These are phyloP conservation scores for Calamus simplicifolius DNA, from an alignment of 176 grass and related monocot genomes.

Conservation along the genomic window DNA sequence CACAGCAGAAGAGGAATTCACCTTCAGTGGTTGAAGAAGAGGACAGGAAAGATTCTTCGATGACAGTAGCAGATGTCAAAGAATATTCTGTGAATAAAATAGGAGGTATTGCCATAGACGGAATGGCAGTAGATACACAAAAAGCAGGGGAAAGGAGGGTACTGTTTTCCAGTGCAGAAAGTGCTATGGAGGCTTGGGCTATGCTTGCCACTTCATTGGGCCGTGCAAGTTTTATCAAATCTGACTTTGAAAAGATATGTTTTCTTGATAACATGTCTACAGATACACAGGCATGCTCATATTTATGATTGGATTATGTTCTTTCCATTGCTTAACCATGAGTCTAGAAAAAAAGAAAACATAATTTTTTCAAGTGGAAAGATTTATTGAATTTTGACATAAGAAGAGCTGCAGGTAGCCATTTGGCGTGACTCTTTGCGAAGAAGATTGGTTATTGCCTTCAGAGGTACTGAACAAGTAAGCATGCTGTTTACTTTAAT, in stretches of 20 bases:
- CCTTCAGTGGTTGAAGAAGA: slow-evolving; percentile 10
- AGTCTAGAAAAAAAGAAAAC: not conserved
- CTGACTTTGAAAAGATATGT: slow-evolving; percentile 94
- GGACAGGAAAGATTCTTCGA: slow-evolving; percentile 23
- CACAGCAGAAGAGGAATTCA: slow-evolving; percentile 33
- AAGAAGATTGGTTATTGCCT: slow-evolving; percentile 73
- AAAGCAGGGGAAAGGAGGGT: slow-evolving; percentile 56
- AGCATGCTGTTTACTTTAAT: slow-evolving; percentile 18
- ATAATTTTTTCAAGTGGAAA: not conserved
- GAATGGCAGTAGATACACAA: slow-evolving; percentile 28
- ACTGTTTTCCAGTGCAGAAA: slow-evolving; percentile 85
- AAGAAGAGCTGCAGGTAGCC: slow-evolving; percentile 44
- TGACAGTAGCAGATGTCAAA: slow-evolving; percentile 21
- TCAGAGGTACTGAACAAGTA: slow-evolving; percentile 95
- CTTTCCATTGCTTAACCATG: not conserved
- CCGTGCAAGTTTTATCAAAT: slow-evolving; percentile 89
- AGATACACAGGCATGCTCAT: slow-evolving; percentile 59
- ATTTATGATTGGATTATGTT: not conserved
- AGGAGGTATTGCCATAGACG: slow-evolving; percentile 15
- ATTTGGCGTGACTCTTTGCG: slow-evolving; percentile 91
- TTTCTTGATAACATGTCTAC: slow-evolving; percentile 87
- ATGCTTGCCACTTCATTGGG: slow-evolving; percentile 92
- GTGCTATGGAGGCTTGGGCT: slow-evolving; percentile 96
- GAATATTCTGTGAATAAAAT: slow-evolving; percentile 28
- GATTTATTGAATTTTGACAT: not conserved